phyloP scores from a whole-genome alignment of 441 rosid genomes.

The Pelargonium cotyledonis region DNA sequence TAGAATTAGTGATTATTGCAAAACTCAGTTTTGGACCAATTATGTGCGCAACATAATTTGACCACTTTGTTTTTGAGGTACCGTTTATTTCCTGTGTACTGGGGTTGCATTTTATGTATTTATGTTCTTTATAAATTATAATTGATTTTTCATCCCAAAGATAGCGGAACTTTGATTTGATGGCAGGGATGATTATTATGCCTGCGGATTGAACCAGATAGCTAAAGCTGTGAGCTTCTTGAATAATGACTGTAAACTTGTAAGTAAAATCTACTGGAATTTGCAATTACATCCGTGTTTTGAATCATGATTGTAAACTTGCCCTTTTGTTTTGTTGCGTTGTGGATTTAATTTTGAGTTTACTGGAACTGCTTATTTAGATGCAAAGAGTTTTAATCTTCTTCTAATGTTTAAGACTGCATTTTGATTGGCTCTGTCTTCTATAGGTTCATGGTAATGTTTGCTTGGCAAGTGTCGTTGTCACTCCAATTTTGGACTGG shows the following conservation, averaged over 20 bases:
- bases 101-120: background rate
- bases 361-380: background rate
- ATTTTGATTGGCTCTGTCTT: conserved; percentile 21
- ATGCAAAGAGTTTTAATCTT: background rate
- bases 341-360: conserved; percentile 10
- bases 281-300: background rate
- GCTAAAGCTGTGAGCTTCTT: conserved; percentile 98
- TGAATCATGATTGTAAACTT: background rate
- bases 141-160: background rate
- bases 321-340: background rate
- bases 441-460: conserved; percentile 97
- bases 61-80: background rate
- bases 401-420: background rate
- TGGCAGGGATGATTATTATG: conserved; percentile 88
- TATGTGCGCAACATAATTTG: background rate
- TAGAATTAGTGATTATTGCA: background rate
- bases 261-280: conserved; percentile 31
- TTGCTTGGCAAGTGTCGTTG: conserved; percentile 91
- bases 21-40: background rate
- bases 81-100: background rate
- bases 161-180: conserved; percentile 12
- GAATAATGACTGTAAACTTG: conserved; percentile 96
- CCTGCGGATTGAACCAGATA: conserved; percentile 87
- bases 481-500: conserved; percentile 95
- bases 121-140: background rate